Base-by-base conservation (phyloP, 495 filamentous ascomycete genomes). In the Penicillium dipodomyicola region DNA sequence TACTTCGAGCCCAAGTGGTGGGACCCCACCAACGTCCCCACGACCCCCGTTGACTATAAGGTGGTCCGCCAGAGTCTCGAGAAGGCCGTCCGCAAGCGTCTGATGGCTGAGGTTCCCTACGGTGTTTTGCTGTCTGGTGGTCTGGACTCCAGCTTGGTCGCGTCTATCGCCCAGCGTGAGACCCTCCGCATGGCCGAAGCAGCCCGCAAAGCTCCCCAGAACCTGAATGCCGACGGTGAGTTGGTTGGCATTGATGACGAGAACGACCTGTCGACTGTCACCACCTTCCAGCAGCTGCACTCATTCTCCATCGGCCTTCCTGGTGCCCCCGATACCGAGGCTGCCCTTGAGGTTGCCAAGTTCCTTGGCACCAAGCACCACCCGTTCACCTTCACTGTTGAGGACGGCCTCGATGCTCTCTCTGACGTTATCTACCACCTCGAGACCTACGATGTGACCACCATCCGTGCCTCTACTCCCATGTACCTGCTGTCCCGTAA, bases 71-170 rank as follows among this genome's bases (percentile, higher is more conserved):
- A 85, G 60, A 87, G 88, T 0, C 79, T 98, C 40, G 94, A 97
- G 80, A 86, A 84, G 72, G 87, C 94, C 27, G 95, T 98, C 44
- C 85, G 94, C 65, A 98, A 98, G 78, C 84, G 94, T 56, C 78
- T 98, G 65, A 98, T 98, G 94, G 94, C 94, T 19, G 94, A 98
- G 74, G 94, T 98, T 45, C 94, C 94, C 17, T 98, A 96, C 70
- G 94, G 94, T 72, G 94, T 98, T 15, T 77, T 98, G 46, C 80
- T 98, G 19, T 97, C 95, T 29, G 94, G 94, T 65, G 94, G 94
- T 65, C 81, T 98, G 46, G 94, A 98, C 76, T 97, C 95, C 29
- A 94, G 89, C 67, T 77, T 98, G 72, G 91, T 97, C 33, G 94
- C 94, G 25, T 83, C 94, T 12, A 98, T 98, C 68, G 95, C 94